Evolutionary conservation across 352 stramenopile genomes (phyloP).

Genomic region (Phytophthora rubi): DNA sequence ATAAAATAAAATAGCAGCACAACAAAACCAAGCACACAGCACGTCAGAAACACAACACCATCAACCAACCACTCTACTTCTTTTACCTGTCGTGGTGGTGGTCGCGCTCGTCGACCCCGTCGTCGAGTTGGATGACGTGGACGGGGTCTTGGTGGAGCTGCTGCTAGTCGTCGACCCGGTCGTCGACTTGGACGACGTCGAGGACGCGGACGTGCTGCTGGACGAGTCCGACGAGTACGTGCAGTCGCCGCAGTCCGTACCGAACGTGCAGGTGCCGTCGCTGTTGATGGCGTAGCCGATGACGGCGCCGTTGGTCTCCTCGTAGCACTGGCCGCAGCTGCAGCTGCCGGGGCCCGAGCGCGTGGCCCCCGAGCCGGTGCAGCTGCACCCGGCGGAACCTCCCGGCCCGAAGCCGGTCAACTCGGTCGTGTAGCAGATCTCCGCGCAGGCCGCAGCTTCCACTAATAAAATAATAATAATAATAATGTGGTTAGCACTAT

Average conservation of each 20-base stretch:
- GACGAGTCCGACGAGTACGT: conserved; percentile 25
- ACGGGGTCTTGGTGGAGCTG: conserved; percentile 19
- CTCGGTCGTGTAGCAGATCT: conserved; percentile 47
- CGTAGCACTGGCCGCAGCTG: conserved; percentile 55
- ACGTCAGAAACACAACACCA: conserved; percentile 20
- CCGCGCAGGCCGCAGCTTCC: conserved; percentile 31
- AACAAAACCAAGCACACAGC: conserved; percentile 14
- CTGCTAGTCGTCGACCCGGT: background rate
- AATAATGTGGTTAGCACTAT: background rate
- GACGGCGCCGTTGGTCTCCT: conserved; percentile 26
- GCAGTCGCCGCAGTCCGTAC: conserved; percentile 46
- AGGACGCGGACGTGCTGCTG: background rate
- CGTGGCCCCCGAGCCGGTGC: conserved; percentile 34
- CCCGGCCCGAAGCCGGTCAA: conserved; percentile 48
- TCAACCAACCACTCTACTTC: background rate
- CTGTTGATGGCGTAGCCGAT: conserved; percentile 38
- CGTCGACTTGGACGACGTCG: conserved; percentile 5
- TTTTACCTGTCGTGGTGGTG: conserved; percentile 31
- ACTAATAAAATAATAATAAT: conserved; percentile 12
- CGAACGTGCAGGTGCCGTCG: conserved; percentile 40
- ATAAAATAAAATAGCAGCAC: conserved; percentile 2
- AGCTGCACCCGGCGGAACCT: conserved; percentile 39
- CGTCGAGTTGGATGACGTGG: conserved; percentile 17
- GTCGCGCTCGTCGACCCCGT: conserved; percentile 10
- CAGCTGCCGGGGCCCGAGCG: conserved; percentile 34